Conservation (phyloP, 345 rosid genomes). For the Eucalyptus shirleyi region DNA sequence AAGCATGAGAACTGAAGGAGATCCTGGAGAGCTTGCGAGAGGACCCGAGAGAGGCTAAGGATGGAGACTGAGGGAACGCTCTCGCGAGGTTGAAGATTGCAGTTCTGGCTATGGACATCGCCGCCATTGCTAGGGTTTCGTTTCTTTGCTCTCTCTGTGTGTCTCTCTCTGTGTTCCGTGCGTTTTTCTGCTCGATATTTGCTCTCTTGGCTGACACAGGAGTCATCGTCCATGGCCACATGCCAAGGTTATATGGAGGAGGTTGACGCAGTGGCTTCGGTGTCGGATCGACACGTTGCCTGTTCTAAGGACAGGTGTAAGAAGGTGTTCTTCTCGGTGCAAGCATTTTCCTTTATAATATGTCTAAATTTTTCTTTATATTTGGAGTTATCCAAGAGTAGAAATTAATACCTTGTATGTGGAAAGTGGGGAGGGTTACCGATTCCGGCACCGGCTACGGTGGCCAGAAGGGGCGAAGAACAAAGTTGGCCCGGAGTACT, state of each 20-base stretch:
- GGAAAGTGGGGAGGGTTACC: not conserved
- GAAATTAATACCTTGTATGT: not conserved
- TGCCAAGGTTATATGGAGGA: not conserved
- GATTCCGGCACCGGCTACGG: not conserved
- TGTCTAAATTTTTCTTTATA: not conserved
- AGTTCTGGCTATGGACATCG: slow-evolving; percentile 3
- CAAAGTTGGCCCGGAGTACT: not conserved
- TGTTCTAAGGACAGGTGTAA: not conserved
- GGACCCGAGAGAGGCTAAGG: not conserved
- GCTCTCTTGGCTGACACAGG: not conserved
- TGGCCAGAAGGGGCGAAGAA: not conserved
- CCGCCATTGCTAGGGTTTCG: slow-evolving; percentile 7
- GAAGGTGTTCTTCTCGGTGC: not conserved
- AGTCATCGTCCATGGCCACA: not conserved
- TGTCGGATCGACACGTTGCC: not conserved
- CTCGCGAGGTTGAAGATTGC: slow-evolving; percentile 4
- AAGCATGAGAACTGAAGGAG: slow-evolving; percentile 17
- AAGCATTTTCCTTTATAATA: not conserved
- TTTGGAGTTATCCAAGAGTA: not conserved
- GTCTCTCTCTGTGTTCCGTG: not conserved
- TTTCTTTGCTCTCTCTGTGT: not conserved
- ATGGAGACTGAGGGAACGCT: not conserved
- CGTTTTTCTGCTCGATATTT: not conserved
- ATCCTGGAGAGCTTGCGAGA: slow-evolving; percentile 8
- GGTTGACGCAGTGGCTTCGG: not conserved